Base-by-base conservation (phyloP, 257 asterid species). In the Nicotiana knightiana region DNA sequence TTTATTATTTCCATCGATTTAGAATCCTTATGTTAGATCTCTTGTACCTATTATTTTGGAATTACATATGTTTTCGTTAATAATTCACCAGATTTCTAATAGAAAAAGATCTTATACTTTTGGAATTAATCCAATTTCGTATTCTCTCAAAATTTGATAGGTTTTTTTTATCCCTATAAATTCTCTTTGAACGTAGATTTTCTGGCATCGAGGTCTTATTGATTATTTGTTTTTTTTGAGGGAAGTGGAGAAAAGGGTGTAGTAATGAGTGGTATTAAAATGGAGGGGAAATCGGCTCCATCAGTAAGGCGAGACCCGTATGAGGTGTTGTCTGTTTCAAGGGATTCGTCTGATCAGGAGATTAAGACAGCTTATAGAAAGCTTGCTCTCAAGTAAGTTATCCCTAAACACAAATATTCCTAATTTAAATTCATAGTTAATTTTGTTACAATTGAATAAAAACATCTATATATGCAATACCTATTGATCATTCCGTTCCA, bases 281-380 rank as follows among this genome's bases (percentile, higher is more conserved):
- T 88, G 93, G 98, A 88, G 92, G 97, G 97, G 79, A 35, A 97
- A 1, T 89, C 94, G 46, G 93, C 93, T n/a, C 94, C 94, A 10
- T 92, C 87, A 9, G 54, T 89, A 87, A 87, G 99, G 78, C 87
- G 96, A 84, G 99, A 96, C 85, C 99, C 99, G 0, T 96, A 96
- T 76, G 99, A 94, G 91, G 99, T 96, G 86, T 89, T 96, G 76
- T 88, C 87, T 48, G 99, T 94, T 16, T 63, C 97, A 17, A 93
- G 91, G 85, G 99, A 96, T 76, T 89, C 98, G 76, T 89, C 98
- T 81, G 99, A 96, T 86, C 98, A 96, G 87, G 99, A 96, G 80
- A 94, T 96, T 79, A 96, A 96, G 88, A 92, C 98, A 85, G 97
- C 99, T 82, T 96, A 96, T 80, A 88, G 99, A 82, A 96, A 93